Base-by-base conservation (phyloP, 106 monocot genomes). In the Chionographis japonica region DNA sequence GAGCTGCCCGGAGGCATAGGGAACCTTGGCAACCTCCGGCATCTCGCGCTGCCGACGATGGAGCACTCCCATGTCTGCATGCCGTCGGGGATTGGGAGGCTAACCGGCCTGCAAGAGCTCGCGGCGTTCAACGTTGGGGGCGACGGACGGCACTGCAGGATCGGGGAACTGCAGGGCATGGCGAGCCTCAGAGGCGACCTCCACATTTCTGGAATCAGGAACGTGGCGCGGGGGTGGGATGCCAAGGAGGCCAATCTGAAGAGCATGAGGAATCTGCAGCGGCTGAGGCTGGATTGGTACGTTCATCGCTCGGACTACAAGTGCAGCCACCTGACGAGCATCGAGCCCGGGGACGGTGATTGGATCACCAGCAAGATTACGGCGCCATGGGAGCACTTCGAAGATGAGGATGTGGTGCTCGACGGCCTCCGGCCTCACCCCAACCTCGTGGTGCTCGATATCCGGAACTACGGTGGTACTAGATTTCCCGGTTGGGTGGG, bases 1-100 rank as follows among this genome's bases (percentile, higher is more conserved):
- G 69, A 73, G 50, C 50, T 82, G 40, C 82, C 82, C 4, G 41
- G 36, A 37, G 69, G 59, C 12, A 74, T 78, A 12, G 50, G 63
- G 9, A 72, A 49, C 14, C 42, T 81, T 10, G 12, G 2, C 3
- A 69, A 69, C 3, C 41, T 79, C 4, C 39, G 68, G 9, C 66
- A 72, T 53, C n/a, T n/a, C n/a, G n/a, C n/a, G n/a, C n/a, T n/a
- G n/a, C n/a, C n/a, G n/a, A n/a, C n/a, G n/a, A n/a, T 3, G 37
- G 60, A 51, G 8, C 8, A 35, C 62, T 35, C 39, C 16, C 4
- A 37, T 11, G n/a, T 74, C 17, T 40, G 38, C 36, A 54, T 82
- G 40, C 68, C 72, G 20, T 40, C 49, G 27, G 78, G 69, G 9
- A 74, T 78, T 15, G 73, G 78, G n/a, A 51, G 42, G 37, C 42